These are phyloP conservation scores for Coemansia asiatica DNA, from an alignment of 192 early-diverging fungal genomes.

Conservation along the genomic window DNA sequence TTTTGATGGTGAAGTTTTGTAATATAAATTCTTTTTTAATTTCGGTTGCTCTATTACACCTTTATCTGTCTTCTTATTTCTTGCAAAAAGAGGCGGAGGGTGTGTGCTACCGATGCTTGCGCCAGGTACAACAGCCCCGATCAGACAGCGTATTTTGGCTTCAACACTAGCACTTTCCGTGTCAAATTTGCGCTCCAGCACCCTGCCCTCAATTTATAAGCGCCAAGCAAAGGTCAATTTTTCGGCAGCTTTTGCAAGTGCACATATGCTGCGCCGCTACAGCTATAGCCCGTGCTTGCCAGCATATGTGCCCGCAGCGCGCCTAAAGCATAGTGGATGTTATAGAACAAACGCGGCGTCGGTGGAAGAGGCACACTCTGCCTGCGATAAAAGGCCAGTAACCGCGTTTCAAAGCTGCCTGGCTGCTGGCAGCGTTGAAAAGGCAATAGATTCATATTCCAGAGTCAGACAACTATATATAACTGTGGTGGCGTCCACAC, in stretches of 20 bases:
- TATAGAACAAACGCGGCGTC: background rate
- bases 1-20: background rate
- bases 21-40: background rate
- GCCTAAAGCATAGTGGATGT: background rate
- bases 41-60: background rate
- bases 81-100: background rate
- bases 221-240: background rate
- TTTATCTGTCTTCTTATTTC: background rate
- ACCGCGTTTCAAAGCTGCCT: background rate
- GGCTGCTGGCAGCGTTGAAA: background rate
- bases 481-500: background rate
- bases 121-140: constrained; percentile 12
- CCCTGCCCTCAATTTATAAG: background rate
- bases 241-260: background rate
- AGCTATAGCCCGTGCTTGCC: background rate
- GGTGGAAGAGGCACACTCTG: background rate
- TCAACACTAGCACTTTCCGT: background rate
- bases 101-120: constrained; percentile 8
- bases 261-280: background rate
- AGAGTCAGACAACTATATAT: background rate
- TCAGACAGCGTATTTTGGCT: background rate
- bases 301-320: background rate
- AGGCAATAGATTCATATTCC: background rate
- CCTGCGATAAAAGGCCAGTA: background rate
- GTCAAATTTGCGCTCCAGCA: background rate